Conservation (phyloP, 2,329 filamentous ascomycete genomes). For the Sporothrix humicola region DNA sequence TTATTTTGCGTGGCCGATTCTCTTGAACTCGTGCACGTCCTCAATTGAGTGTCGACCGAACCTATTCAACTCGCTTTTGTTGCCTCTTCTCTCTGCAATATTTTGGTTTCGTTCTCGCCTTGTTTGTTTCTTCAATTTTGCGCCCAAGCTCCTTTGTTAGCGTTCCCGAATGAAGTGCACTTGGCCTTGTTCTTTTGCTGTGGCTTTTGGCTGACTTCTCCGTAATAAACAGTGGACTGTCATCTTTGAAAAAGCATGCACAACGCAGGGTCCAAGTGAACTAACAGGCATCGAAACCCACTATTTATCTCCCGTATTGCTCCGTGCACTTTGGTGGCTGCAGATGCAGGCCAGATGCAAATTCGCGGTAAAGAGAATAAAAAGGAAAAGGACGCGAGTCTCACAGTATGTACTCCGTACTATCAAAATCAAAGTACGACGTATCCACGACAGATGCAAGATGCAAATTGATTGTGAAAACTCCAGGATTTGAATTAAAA, state of each 20-base stretch:
- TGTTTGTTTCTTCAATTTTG: neutral
- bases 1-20: neutral
- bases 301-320: slow-evolving; percentile 28
- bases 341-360: neutral
- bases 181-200: neutral
- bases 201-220: no score
- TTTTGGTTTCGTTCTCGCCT: neutral
- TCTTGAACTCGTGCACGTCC: neutral
- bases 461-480: neutral
- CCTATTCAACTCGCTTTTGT: no score
- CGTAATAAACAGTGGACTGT: neutral
- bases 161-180: neutral
- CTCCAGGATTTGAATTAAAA: slow-evolving; percentile 2
- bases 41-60: neutral
- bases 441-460: neutral
- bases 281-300: neutral
- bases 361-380: no score
- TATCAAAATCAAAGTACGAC: neutral
- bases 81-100: neutral
- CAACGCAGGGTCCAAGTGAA: neutral
- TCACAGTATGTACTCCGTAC: neutral
- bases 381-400: neutral
- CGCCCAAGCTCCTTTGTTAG: neutral
- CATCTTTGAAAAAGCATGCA: neutral
- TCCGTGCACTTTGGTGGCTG: neutral